Conservation (phyloP, 768 basidiomycete genomes). For the Panaeolus cyanescens region DNA sequence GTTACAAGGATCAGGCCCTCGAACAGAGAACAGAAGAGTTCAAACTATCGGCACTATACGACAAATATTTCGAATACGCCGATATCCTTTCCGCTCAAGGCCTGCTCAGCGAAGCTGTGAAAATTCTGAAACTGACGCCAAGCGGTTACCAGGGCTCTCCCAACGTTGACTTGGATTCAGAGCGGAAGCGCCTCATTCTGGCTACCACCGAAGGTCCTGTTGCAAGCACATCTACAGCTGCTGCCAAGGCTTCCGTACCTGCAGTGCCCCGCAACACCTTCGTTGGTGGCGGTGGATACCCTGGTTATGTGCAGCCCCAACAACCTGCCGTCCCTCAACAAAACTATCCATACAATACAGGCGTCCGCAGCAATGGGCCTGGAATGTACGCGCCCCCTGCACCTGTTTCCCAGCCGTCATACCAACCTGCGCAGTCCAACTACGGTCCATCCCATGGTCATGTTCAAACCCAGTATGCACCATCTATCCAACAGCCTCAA, state of each 20-base stretch:
- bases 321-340: constrained; percentile 12
- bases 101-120: constrained; percentile 78
- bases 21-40: constrained; percentile 54
- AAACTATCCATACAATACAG: constrained; percentile 12
- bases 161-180: constrained; percentile 37
- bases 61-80: constrained; percentile 95
- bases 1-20: constrained; percentile 78
- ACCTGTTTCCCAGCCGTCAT: constrained; percentile 3
- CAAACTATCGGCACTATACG: constrained; percentile 86
- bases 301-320: constrained; percentile 20
- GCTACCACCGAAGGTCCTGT: constrained; percentile 29
- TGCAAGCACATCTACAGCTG: constrained; percentile 16
- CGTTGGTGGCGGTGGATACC: constrained; percentile 19
- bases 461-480: constrained; percentile 29
- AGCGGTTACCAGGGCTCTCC: constrained; percentile 67
- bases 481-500: constrained; percentile 39
- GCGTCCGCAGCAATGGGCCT: background rate
- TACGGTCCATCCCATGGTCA: constrained; percentile 34
- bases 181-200: constrained; percentile 39
- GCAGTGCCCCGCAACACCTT: constrained; percentile 17
- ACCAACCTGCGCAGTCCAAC: background rate
- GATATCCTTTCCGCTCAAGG: constrained; percentile 90
- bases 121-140: constrained; percentile 81
- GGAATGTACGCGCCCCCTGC: background rate
- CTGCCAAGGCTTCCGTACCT: constrained; percentile 19